phyloP scores from a whole-genome alignment of 1,284 basidiomycete species.

The Phaffia rhodozyma region DNA sequence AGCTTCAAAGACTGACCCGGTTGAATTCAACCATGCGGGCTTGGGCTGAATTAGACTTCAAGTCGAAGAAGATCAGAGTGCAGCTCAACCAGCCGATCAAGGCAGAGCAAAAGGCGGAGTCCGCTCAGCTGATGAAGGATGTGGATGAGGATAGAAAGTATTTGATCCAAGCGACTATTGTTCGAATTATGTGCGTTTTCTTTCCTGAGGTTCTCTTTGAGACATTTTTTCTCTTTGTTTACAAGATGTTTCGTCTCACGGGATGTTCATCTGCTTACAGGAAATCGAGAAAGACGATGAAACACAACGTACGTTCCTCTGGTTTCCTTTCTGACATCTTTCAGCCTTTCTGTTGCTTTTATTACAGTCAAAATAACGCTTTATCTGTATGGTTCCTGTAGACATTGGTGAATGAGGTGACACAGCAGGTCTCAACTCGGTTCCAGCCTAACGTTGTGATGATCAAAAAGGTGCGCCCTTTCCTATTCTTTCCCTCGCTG shows the following conservation, averaged over 20 bases:
- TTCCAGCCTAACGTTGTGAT: slow-evolving; percentile 84
- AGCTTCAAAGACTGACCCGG: slow-evolving; percentile 4
- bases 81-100: slow-evolving; percentile 90
- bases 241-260: background rate
- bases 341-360: too few relatives aligned
- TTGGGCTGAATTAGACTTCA: slow-evolving; percentile 53
- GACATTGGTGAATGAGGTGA: slow-evolving; percentile 84
- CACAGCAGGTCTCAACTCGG: slow-evolving; percentile 74
- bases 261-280: slow-evolving; percentile 6
- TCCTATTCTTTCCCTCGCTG: slow-evolving; percentile 20
- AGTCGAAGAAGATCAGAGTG: slow-evolving; percentile 91
- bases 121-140: slow-evolving; percentile 79
- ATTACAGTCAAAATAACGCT: too few relatives aligned
- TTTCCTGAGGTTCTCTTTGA: too few relatives aligned
- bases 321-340: background rate
- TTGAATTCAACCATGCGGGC: too few relatives aligned
- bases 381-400: background rate
- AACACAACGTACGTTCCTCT: slow-evolving; percentile 52
- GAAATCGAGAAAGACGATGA: slow-evolving; percentile 58
- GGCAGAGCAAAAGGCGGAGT: slow-evolving; percentile 85
- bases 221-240: slow-evolving; percentile 9
- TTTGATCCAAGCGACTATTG: slow-evolving; percentile 93
- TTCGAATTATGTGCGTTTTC: slow-evolving; percentile 42
- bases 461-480: slow-evolving; percentile 43
- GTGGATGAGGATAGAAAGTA: slow-evolving; percentile 98